A percentile compares a stretch with the other conserved stretches of the same genome.
These are phyloP conservation scores for Ogataea salicorniae DNA, from an alignment of 805 yeast species.

Conservation along the genomic window DNA sequence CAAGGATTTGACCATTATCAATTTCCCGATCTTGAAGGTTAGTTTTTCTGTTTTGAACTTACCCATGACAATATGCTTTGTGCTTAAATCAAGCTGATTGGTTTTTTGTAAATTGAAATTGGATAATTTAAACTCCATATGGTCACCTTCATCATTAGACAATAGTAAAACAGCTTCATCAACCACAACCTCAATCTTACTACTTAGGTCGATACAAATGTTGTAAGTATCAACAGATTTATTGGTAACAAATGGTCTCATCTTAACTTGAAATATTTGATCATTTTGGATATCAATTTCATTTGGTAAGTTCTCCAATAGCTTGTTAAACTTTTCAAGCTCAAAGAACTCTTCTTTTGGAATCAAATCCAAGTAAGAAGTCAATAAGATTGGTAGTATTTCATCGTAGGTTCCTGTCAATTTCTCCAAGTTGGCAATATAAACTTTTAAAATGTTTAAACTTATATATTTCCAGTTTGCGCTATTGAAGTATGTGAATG, in stretches of 20 bases:
- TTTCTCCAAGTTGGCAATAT: conserved; percentile 61
- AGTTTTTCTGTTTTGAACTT: conserved; percentile 16
- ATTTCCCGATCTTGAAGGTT: conserved; percentile 17
- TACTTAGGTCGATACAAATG: conserved; percentile 31
- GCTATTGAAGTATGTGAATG: conserved; percentile 60
- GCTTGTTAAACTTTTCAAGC: conserved; percentile 11
- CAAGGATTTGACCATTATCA: conserved; percentile 15
- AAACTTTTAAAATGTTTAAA: conserved; percentile 56
- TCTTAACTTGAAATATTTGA: conserved; percentile 31
- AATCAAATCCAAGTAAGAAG: conserved; percentile 34
- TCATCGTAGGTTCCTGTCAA: conserved; percentile 18
- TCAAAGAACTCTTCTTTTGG: conserved; percentile 23
- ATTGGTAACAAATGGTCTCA: conserved; percentile 36
- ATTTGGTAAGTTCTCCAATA: conserved; percentile 9
- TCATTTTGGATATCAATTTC: conserved; percentile 18
- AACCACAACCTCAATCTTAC: conserved; percentile 18
- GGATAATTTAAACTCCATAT: conserved; percentile 13
- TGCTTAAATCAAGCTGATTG: conserved; percentile 10
- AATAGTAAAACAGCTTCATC: conserved; percentile 12
- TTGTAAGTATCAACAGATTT: conserved; percentile 33
- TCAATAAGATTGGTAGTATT: conserved; percentile 27
- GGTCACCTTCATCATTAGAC: conserved; percentile 8
- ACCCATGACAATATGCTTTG: conserved; percentile 20
- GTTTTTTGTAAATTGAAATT: conserved; percentile 5
- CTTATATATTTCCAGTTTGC: conserved; percentile 78